Evolutionary conservation across 192 early-diverging fungal genomes (phyloP), one percentile per base, ranked within the genome.

Genomic region (Obelidium mucronatum): DNA sequence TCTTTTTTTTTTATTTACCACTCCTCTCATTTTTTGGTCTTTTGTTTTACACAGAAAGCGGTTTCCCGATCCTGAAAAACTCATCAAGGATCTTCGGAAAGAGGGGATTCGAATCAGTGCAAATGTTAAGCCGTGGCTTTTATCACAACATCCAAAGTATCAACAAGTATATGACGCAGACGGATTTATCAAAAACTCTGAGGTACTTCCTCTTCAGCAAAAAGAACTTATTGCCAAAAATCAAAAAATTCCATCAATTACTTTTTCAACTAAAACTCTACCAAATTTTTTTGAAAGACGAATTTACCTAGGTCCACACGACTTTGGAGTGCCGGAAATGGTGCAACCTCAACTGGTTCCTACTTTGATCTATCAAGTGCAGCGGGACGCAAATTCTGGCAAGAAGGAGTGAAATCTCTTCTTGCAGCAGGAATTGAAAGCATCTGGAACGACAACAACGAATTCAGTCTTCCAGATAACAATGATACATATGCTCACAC

Each of bases 381-480:
- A 13, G 74, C 71, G 30, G 89, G 85, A 2, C 83, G 81, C 55
- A 24, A 61, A 1, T 88, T 83, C 71, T 90, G 89, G 89, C 87
- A 89, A 55, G 11, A 55, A 5, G 80, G 86, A 24, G 79, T 90
- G 15, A 85, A 66, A 35, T 51, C 74, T 13, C 69, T 90, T 6
- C 73, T 90, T 1, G 78, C 84, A 15, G 59, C 81, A 3, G 89
- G 89, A 0, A 83, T 84, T 58, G 85, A 84, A 40, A 70, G 82
- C 6, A 80, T 84, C 30, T 90, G 89, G 89, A 85, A 90, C 28
- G 80, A 90, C 77, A 90, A 90, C 73, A 90, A 90, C 72, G 81
- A 84, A 31, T 79, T 80, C 34, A 59, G 75, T 8, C 76, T 88
- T 31, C 83, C 81, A 31, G 82, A 87, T 67, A 79, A 88, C 37